Evolutionary conservation across 2,329 filamentous ascomycete genomes (phyloP), one percentile per base, ranked within the genome.

Genomic region (Albifimbria verrucaria): DNA sequence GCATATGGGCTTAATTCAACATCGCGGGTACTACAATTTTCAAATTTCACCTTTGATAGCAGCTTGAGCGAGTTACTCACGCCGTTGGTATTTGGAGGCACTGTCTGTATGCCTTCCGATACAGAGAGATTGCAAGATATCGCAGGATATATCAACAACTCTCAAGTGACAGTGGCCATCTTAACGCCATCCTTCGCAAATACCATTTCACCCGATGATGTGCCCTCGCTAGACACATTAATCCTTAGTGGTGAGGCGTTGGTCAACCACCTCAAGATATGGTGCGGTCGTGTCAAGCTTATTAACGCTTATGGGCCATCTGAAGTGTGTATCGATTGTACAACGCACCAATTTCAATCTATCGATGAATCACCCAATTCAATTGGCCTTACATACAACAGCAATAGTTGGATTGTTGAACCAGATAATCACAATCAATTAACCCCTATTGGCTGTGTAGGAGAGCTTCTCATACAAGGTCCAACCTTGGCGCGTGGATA

Each of bases 401-500:
- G 65, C 39, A 57, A 65, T 5, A 60, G 63, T n/a, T 77, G 74
- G 73, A 69, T 77, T 42, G 70, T 74, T 23, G 71, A 77, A 48
- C 65, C 72, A 1, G 60, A 67, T 9, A 63, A 72, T 54, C 62
- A 69, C 49, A 49, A 75, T 44, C 63, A 59, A 9, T 65, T 77
- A 10, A 62, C 71, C 17, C 73, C 74, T 1, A 55, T 75, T 6
- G 75, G 75, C 2, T 61, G 66, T 2, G 64, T 74, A 2, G 76
- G 76, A 15, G 76, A 78, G 59, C 68, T 78, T 18, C 59, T 76
- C 7, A 63, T 80, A 28, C 74, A 75, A 55, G 77, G 77, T 2
- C 78, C 78, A 2, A 72, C 77, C 22, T 75, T 85, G 22, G 80
- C 78, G 21, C 70, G 76, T 17, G 80, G 79, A 24, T 85, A 85